These are phyloP conservation scores for Hypoxylon subgilvum DNA, from an alignment of 495 filamentous ascomycete genomes.

Conservation along the genomic window DNA sequence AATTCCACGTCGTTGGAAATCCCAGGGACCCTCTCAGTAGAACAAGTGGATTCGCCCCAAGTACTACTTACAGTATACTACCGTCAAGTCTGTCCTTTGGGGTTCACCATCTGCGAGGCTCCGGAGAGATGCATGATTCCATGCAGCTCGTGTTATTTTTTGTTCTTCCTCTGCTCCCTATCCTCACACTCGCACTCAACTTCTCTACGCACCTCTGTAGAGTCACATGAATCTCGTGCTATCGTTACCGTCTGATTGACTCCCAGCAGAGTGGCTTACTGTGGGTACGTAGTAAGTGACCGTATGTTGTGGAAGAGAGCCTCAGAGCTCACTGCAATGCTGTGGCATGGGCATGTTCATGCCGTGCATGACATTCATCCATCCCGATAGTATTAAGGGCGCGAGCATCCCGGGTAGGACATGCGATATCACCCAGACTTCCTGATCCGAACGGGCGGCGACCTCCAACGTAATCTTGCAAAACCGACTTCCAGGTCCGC, in stretches of 20 bases:
- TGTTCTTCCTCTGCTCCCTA: conserved; percentile 9
- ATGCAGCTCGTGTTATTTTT: conserved; percentile 39
- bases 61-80: too few relatives aligned
- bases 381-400: conserved; percentile 21
- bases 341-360: conserved; percentile 35
- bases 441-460: not conserved
- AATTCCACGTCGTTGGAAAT: conserved; percentile 41
- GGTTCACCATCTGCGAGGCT: conserved; percentile 36
- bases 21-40: conserved; percentile 25
- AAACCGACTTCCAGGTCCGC: conserved; percentile 7
- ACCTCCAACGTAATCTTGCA: not conserved
- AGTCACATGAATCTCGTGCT: conserved; percentile 42
- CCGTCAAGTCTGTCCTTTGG: conserved; percentile 12
- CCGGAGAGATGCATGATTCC: conserved; percentile 41
- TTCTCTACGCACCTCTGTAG: not conserved
- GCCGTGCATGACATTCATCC: conserved; percentile 42
- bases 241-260: conserved; percentile 43
- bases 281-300: conserved; percentile 42
- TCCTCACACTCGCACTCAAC: not conserved
- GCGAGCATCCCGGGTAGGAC: conserved; percentile 5
- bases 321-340: conserved; percentile 44
- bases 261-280: conserved; percentile 36
- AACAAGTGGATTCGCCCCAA: conserved; percentile 19
- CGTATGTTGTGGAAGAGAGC: conserved; percentile 43
- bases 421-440: conserved; percentile 15